Conservation (phyloP, 805 yeast genomes). For the Yarrowia bubula region DNA sequence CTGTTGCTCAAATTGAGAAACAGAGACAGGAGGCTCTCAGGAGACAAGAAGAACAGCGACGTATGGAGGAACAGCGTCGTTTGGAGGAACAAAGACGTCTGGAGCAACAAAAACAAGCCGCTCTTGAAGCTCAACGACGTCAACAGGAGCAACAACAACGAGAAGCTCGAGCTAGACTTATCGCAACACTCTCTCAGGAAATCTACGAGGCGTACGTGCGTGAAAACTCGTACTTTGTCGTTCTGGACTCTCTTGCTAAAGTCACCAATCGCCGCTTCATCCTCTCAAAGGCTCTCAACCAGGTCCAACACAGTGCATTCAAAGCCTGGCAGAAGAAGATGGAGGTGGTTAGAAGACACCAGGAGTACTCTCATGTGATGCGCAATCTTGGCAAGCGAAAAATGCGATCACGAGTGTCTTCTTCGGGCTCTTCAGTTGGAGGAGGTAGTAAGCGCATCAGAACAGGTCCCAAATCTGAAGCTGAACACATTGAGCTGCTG, state of each 20-base stretch:
- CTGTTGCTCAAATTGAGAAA: not conserved
- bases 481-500: not conserved
- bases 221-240: constrained; percentile 37
- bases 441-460: not conserved
- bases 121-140: not conserved
- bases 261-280: constrained; percentile 43
- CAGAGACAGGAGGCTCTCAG: constrained; percentile 26
- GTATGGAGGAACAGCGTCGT: constrained; percentile 15
- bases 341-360: constrained; percentile 39
- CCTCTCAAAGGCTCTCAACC: constrained; percentile 38
- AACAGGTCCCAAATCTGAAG: constrained; percentile 2
- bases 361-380: constrained; percentile 43
- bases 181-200: constrained; percentile 49
- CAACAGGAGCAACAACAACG: not conserved
- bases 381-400: constrained; percentile 38
- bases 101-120: not conserved
- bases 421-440: constrained; percentile 15
- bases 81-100: not conserved
- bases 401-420: constrained; percentile 25
- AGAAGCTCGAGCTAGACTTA: constrained; percentile 30
- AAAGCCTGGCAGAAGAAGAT: constrained; percentile 35
- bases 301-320: constrained; percentile 40
- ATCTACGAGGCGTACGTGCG: constrained; percentile 53
- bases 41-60: constrained; percentile 30
- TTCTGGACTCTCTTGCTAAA: constrained; percentile 51